A percentile compares a stretch with the other conserved stretches of the same genome.
Evolutionary conservation across 352 stramenopile genomes (phyloP).

Genomic region (Aphanomyces invadans): DNA sequence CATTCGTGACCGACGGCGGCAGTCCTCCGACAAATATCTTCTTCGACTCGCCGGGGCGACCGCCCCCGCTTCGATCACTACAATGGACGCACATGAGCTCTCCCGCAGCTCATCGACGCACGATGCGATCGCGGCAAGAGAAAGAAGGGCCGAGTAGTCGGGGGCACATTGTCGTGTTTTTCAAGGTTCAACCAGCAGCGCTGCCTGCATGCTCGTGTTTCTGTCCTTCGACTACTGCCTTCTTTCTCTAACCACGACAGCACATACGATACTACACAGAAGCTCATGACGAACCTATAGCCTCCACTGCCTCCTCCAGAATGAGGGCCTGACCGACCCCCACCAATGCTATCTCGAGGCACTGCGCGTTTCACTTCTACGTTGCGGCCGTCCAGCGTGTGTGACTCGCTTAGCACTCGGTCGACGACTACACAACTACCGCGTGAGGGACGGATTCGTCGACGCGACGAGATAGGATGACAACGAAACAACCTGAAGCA

Average conservation of each 20-base stretch:
- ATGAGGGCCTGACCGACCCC: slow-evolving; percentile 25
- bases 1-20: slow-evolving; percentile 72
- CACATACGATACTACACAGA: not conserved
- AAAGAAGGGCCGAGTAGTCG: not conserved
- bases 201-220: too few species aligned
- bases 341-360: slow-evolving; percentile 68
- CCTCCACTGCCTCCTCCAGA: not conserved
- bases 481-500: slow-evolving; percentile 47
- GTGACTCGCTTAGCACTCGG: slow-evolving; percentile 72
- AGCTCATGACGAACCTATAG: slow-evolving; percentile 25
- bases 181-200: not conserved
- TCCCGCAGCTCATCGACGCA: not conserved
- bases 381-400: slow-evolving; percentile 84
- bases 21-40: slow-evolving; percentile 92
- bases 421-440: slow-evolving; percentile 53
- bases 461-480: not conserved
- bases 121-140: not conserved
- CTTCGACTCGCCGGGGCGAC: slow-evolving; percentile 59
- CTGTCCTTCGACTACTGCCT: not conserved
- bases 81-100: not conserved
- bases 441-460: not conserved
- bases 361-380: slow-evolving; percentile 91
- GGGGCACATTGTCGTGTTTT: slow-evolving; percentile 2
- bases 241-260: slow-evolving; percentile 9
- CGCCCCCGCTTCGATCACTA: slow-evolving; percentile 26